Percentiles rank a stretch among this genome's conserved stretches.
Conservation (phyloP, 2,329 filamentous ascomycete species). For the Scedosporium dehoogii region DNA sequence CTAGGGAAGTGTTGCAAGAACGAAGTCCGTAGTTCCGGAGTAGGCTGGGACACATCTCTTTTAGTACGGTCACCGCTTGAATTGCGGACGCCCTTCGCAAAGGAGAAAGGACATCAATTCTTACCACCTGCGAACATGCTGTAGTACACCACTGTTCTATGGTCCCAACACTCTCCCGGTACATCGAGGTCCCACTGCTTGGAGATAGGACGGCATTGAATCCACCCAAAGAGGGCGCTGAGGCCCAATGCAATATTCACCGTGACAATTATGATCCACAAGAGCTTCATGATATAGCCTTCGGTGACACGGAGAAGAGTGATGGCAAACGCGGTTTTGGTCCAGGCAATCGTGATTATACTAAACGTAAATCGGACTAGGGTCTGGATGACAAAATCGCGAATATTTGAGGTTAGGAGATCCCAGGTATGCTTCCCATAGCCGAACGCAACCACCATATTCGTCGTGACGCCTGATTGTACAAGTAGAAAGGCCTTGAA, state of each 20-base stretch:
- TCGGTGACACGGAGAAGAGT: slow-evolving; percentile 17
- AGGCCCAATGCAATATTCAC: slow-evolving; percentile 14
- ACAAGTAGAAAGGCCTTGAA: not conserved
- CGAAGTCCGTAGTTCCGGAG: slow-evolving; percentile 13
- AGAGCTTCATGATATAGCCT: slow-evolving; percentile 12
- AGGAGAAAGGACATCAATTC: not conserved
- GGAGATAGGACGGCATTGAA: slow-evolving; percentile 15
- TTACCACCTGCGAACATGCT: not conserved
- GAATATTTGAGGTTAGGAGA: slow-evolving; percentile 3
- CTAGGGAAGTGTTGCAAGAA: slow-evolving; percentile 14
- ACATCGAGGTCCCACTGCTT: slow-evolving; percentile 14
- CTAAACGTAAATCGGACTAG: slow-evolving; percentile 9
- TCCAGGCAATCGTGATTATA: slow-evolving; percentile 15
- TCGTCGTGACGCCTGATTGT: not conserved
- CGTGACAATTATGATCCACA: slow-evolving; percentile 17
- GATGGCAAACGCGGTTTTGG: slow-evolving; percentile 19
- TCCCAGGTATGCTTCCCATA: slow-evolving; percentile 10
- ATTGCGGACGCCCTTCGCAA: too few species aligned
- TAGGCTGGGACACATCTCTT: slow-evolving; percentile 4
- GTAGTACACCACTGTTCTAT: slow-evolving; percentile 2
- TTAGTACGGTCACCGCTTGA: not conserved
- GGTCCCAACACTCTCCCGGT: slow-evolving; percentile 14
- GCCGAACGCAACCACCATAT: slow-evolving; percentile 6
- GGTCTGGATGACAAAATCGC: not conserved
- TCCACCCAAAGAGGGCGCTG: slow-evolving; percentile 15